Evolutionary conservation across 768 basidiomycete genomes (phyloP).

Genomic region (Mycena rebaudengoi): DNA sequence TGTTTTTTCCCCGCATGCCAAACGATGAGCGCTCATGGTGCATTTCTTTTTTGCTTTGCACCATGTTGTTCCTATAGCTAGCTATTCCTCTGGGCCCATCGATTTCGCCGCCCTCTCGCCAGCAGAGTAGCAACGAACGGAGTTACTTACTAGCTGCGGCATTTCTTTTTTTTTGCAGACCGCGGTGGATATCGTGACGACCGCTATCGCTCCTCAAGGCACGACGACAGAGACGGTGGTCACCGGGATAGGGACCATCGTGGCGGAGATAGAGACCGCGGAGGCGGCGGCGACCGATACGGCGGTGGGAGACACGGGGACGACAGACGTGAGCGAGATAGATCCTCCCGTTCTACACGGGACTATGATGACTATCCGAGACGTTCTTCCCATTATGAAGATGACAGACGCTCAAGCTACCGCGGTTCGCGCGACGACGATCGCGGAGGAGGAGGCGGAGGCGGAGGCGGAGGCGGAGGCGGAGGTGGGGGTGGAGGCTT

Average conservation of each 20-base stretch:
- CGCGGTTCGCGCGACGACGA: conserved; percentile 55
- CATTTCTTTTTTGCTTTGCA: conserved; percentile 58
- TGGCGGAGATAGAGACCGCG: conserved; percentile 51
- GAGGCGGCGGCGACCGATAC: conserved; percentile 41
- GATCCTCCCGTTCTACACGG: conserved; percentile 52
- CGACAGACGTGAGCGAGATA: conserved; percentile 61
- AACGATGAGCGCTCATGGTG: conserved; percentile 72
- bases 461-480: conserved; percentile 20
- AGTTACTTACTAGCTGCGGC: conserved; percentile 61
- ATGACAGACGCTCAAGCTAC: conserved; percentile 59
- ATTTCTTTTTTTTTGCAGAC: conserved; percentile 55
- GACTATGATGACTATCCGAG: conserved; percentile 56
- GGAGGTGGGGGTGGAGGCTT: conserved; percentile 51
- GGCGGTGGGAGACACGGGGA: conserved; percentile 53
- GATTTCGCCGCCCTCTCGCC: conserved; percentile 45
- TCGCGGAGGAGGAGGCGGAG: conserved; percentile 41
- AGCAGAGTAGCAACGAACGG: conserved; percentile 43
- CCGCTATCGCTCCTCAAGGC: conserved; percentile 72
- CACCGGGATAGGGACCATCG: conserved; percentile 60
- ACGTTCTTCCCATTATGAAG: conserved; percentile 53
- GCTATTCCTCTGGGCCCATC: conserved; percentile 56
- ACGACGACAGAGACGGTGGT: conserved; percentile 65
- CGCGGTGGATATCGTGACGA: conserved; percentile 70
- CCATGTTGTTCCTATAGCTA: conserved; percentile 71
- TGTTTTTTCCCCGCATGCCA: conserved; percentile 45